Evolutionary conservation across 768 basidiomycete species (phyloP).

Genomic region (Mycena pura): DNA sequence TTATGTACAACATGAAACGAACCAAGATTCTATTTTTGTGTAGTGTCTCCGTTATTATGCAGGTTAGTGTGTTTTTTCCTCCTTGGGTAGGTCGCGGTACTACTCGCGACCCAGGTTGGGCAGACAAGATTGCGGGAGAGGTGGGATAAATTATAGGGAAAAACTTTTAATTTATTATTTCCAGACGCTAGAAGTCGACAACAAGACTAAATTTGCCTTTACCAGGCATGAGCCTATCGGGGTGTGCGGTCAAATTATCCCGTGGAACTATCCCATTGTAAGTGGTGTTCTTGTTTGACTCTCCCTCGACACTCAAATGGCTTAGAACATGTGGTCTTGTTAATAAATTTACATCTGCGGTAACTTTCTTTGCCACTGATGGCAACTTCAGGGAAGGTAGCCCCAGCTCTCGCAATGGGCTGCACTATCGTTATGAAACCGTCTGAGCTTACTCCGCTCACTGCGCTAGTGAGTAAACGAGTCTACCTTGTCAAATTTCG

Average conservation of each 20-base stretch:
- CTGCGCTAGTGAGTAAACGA: conserved; percentile 65
- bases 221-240: conserved; percentile 70
- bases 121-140: conserved; percentile 92
- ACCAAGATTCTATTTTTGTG: background rate
- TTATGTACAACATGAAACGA: background rate
- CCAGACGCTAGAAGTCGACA: conserved; percentile 82
- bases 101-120: conserved; percentile 65
- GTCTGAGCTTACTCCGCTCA: conserved; percentile 85
- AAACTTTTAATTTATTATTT: conserved; percentile 13
- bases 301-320: background rate
- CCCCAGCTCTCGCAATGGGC: conserved; percentile 88
- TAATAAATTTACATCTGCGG: conserved; percentile 46
- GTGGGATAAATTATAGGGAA: conserved; percentile 40
- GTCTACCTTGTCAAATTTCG: conserved; percentile 10
- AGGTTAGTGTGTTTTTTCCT: background rate
- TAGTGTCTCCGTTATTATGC: conserved; percentile 89
- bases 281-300: background rate
- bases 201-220: conserved; percentile 81
- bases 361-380: background rate
- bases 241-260: conserved; percentile 94
- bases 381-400: conserved; percentile 78
- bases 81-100: background rate
- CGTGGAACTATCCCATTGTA: conserved; percentile 91
- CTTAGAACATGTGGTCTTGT: conserved; percentile 27
- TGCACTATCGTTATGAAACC: conserved; percentile 97